These are phyloP conservation scores for Coelastrella sp. DNA, from an alignment of 139 green algal genomes.

Conservation along the genomic window DNA sequence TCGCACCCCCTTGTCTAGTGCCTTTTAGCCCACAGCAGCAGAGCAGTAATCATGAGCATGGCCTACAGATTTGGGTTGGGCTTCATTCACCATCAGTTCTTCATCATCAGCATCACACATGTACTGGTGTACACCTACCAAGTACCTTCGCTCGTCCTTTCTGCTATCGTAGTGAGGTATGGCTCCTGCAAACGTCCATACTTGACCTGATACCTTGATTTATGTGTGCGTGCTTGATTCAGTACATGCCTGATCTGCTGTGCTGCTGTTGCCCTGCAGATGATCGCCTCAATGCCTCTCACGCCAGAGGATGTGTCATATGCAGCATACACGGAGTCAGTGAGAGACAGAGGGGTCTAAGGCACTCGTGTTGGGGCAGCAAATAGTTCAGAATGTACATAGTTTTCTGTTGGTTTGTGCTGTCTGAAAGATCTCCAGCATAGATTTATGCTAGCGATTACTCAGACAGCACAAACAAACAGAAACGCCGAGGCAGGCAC, in stretches of 20 bases:
- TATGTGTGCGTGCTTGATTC: neutral
- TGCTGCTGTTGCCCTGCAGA: constrained; percentile 9
- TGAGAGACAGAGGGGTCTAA: constrained; percentile 53
- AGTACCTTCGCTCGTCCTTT: neutral
- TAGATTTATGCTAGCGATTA: no score
- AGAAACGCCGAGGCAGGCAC: no score
- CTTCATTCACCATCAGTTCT: neutral
- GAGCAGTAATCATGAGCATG: neutral
- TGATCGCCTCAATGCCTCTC: constrained; percentile 33
- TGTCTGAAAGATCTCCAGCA: no score
- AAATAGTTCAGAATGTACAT: no score
- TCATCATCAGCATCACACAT: neutral
- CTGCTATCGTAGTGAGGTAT: neutral
- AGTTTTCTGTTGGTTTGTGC: no score
- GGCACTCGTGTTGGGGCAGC: neutral
- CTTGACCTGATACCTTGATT: neutral
- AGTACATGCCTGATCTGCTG: neutral
- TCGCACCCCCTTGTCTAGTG: no score
- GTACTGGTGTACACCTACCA: no score
- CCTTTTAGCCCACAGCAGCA: neutral
- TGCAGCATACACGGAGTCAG: neutral
- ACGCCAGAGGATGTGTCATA: constrained; percentile 43
- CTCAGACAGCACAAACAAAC: no score
- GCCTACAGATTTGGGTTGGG: neutral
- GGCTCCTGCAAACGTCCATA: neutral